Evolutionary conservation across 2,329 filamentous ascomycete species (phyloP).

Genomic region (Botrytis elliptica): DNA sequence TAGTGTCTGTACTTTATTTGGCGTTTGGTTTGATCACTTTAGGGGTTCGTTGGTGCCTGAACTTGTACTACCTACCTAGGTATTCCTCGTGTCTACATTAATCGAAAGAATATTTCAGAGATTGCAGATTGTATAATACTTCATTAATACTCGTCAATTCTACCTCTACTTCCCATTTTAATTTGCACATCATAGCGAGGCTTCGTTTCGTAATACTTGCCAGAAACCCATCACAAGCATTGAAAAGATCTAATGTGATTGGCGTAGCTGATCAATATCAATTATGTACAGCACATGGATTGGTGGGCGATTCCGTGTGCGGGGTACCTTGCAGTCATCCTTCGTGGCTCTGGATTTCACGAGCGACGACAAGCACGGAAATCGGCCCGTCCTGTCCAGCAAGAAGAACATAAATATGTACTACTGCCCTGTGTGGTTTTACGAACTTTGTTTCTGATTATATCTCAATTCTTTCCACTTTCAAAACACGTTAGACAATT

Average conservation of each 20-base stretch:
- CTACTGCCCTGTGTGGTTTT: background rate
- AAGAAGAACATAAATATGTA: background rate
- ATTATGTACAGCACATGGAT: background rate
- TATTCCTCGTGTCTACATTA: background rate
- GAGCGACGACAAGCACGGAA: background rate
- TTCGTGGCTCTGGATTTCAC: background rate
- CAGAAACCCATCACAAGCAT: background rate
- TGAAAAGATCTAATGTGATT: background rate
- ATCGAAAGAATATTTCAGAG: background rate
- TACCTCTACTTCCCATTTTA: background rate
- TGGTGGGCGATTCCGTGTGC: constrained; percentile 1
- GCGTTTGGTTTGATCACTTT: background rate
- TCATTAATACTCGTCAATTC: background rate
- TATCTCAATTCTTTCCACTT: too few species aligned
- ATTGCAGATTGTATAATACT: background rate
- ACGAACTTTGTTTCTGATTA: background rate
- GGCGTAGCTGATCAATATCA: background rate
- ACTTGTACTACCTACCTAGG: background rate
- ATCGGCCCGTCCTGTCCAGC: background rate
- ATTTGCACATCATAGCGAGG: background rate
- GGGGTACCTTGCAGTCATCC: background rate
- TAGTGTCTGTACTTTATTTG: background rate
- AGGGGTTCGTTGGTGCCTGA: background rate
- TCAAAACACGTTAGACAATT: background rate
- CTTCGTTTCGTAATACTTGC: background rate